Conservation (phyloP, 768 basidiomycete genomes). For the Cyclocybe aegerita region DNA sequence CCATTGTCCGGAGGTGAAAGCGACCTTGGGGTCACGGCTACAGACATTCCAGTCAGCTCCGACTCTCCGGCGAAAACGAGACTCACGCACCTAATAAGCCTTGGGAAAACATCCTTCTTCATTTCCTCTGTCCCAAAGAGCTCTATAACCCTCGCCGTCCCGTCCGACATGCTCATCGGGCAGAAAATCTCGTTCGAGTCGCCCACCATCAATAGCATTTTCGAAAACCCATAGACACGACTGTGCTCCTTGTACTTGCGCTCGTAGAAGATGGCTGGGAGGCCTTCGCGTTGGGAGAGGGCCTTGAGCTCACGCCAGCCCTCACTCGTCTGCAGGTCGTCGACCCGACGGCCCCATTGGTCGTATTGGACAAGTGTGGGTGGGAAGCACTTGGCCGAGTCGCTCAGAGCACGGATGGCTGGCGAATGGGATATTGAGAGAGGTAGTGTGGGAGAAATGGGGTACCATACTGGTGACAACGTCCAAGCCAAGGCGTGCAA, state of each 20-base stretch:
- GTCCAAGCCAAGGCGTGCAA: slow-evolving; percentile 58
- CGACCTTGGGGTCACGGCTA: slow-evolving; percentile 60
- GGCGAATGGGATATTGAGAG: not conserved
- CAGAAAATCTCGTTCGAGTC: slow-evolving; percentile 72
- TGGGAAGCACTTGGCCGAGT: slow-evolving; percentile 39
- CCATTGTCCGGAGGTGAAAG: slow-evolving; percentile 81
- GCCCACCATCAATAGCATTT: slow-evolving; percentile 58
- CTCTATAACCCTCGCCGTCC: slow-evolving; percentile 71
- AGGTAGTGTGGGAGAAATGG: not conserved
- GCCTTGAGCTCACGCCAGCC: slow-evolving; percentile 72
- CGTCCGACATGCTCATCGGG: slow-evolving; percentile 81
- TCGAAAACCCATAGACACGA: slow-evolving; percentile 64
- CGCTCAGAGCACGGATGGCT: slow-evolving; percentile 59
- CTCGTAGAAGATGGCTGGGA: slow-evolving; percentile 68
- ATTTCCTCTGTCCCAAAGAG: slow-evolving; percentile 58
- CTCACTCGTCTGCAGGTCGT: slow-evolving; percentile 67
- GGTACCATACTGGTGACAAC: slow-evolving; percentile 44
- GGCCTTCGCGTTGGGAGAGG: slow-evolving; percentile 59
- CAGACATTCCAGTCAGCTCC: not conserved
- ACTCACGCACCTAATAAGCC: slow-evolving; percentile 53
- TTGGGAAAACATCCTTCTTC: slow-evolving; percentile 56
- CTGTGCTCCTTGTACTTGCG: slow-evolving; percentile 60
- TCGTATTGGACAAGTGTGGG: slow-evolving; percentile 68
- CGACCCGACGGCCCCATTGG: slow-evolving; percentile 70
- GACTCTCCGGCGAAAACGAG: not conserved